A percentile compares a stretch with the other conserved stretches of the same genome.
Evolutionary conservation across 2,329 filamentous ascomycete genomes (phyloP).

Genomic region (Aspergillus transmontanensis): DNA sequence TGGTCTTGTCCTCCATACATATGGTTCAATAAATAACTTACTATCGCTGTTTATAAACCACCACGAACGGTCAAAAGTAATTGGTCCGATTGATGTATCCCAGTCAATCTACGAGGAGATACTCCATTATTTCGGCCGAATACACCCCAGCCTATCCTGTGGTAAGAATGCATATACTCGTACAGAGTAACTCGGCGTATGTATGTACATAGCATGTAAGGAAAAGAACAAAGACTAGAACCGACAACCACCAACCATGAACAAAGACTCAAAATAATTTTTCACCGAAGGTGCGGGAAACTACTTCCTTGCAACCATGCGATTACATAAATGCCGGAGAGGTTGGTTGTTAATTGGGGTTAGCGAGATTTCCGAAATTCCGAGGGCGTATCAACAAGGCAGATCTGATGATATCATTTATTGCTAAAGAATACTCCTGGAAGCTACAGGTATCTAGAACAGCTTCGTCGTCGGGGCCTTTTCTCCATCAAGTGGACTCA

Average conservation of each 20-base stretch:
- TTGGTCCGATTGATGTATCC: neutral
- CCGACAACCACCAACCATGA: neutral
- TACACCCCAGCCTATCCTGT: neutral
- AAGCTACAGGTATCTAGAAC: neutral
- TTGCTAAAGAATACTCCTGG: neutral
- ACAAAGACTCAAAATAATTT: neutral
- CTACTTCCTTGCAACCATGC: neutral
- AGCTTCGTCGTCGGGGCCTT: neutral
- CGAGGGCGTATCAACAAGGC: neutral
- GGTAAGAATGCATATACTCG: neutral
- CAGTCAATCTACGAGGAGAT: neutral
- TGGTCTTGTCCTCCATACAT: neutral
- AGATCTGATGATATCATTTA: neutral
- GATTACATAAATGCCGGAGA: conserved; percentile 10
- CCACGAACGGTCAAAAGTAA: neutral
- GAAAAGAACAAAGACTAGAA: neutral
- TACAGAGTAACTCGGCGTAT: neutral
- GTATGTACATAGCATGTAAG: neutral
- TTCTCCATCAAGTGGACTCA: neutral
- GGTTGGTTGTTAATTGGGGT: conserved; percentile 12
- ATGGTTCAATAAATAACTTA: neutral
- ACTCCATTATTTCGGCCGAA: conserved; percentile 19
- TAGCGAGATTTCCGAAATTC: conserved; percentile 8
- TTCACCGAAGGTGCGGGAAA: neutral
- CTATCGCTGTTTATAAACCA: neutral